These are phyloP conservation scores for Phytopythium ostracodes DNA, from an alignment of 352 stramenopile species.

Conservation along the genomic window DNA sequence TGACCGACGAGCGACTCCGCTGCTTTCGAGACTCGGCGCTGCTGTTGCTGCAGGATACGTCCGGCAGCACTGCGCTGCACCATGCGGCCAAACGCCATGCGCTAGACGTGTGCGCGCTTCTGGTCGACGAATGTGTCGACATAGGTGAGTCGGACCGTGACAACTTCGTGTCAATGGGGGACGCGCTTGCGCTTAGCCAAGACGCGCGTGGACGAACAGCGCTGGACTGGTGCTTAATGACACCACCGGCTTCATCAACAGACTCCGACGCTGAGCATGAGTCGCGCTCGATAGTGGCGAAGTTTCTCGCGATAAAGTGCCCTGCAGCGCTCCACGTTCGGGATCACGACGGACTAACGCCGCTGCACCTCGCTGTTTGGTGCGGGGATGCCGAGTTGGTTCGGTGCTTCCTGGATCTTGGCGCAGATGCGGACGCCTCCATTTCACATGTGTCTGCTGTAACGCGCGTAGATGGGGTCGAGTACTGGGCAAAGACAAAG, in stretches of 20 bases:
- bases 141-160: background rate
- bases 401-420: slow-evolving; percentile 32
- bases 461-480: background rate
- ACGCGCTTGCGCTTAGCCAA: slow-evolving; percentile 24
- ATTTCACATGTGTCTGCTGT: background rate
- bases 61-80: slow-evolving; percentile 46
- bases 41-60: slow-evolving; percentile 20
- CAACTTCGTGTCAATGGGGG: slow-evolving; percentile 3
- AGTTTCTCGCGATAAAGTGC: slow-evolving; percentile 27
- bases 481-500: slow-evolving; percentile 13
- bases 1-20: background rate
- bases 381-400: slow-evolving; percentile 30
- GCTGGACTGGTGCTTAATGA: slow-evolving; percentile 43
- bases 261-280: background rate
- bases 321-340: slow-evolving; percentile 27
- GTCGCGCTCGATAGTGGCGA: slow-evolving; percentile 9
- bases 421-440: slow-evolving; percentile 28
- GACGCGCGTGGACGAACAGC: slow-evolving; percentile 44
- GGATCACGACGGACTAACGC: slow-evolving; percentile 33
- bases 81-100: slow-evolving; percentile 35
- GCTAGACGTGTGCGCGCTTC: slow-evolving; percentile 37
- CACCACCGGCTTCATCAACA: background rate
- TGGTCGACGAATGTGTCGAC: slow-evolving; percentile 19
- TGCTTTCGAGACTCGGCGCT: slow-evolving; percentile 14
- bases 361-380: slow-evolving; percentile 46